Percentiles rank a stretch among this genome's conserved stretches.
Conservation (phyloP, 306 rosid genomes). For the Cicer cuneatum region DNA sequence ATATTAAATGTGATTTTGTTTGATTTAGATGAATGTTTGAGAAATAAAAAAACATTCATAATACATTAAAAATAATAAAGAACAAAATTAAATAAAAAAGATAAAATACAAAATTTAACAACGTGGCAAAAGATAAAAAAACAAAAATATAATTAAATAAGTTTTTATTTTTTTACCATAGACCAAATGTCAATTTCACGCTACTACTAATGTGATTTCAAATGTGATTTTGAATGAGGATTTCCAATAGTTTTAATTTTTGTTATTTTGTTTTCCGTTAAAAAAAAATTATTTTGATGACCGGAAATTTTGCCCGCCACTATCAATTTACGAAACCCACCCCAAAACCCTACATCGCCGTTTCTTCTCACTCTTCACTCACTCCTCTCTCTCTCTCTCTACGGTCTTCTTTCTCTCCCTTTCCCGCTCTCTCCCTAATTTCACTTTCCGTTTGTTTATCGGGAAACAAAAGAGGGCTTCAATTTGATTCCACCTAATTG, state of each 20-base stretch:
- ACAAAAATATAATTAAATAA: too few species aligned
- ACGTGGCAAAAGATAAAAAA: too few species aligned
- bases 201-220: not conserved
- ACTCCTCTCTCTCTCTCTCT: not conserved
- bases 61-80: too few species aligned
- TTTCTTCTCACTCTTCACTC: not conserved
- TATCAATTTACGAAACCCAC: slow-evolving; percentile 21
- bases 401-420: not conserved
- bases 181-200: not conserved
- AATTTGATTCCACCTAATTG: not conserved
- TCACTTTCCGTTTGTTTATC: slow-evolving; percentile 36
- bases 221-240: not conserved
- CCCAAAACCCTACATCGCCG: slow-evolving; percentile 26
- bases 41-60: too few species aligned
- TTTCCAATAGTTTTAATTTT: not conserved
- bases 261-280: not conserved
- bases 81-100: too few species aligned
- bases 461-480: slow-evolving; percentile 32
- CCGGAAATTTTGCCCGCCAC: slow-evolving; percentile 26
- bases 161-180: too few species aligned
- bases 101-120: too few species aligned
- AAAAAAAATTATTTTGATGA: not conserved
- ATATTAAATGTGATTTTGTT: too few species aligned
- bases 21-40: too few species aligned
- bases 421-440: slow-evolving; percentile 1